phyloP scores from a whole-genome alignment of 129 eudicot species.

The Tanacetum coccineum region DNA sequence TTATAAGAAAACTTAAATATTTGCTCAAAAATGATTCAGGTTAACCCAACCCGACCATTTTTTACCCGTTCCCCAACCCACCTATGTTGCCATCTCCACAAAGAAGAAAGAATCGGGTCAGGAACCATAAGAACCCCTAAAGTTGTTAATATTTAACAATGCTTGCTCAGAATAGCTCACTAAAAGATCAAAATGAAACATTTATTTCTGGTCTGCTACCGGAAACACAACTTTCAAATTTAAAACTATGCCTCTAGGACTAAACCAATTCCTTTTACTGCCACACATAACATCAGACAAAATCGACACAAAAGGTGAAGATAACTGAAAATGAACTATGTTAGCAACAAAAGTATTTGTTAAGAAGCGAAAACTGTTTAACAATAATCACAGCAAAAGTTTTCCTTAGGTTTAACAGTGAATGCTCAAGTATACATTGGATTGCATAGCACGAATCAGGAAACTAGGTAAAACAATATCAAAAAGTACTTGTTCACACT shows the following conservation, averaged over 20 bases:
- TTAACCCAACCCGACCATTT: too few species aligned
- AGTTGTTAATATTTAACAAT: neutral
- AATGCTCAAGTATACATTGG: constrained; percentile 4
- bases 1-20: too few species aligned
- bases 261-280: neutral
- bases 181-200: neutral
- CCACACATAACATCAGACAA: neutral
- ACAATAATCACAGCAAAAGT: neutral
- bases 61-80: too few species aligned
- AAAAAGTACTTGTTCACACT: too few species aligned
- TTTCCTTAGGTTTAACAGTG: neutral
- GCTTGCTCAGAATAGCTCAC: constrained; percentile 3
- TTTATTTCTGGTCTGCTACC: neutral
- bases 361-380: neutral
- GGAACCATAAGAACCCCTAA: neutral
- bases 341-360: neutral
- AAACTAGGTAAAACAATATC: too few species aligned
- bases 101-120: too few species aligned
- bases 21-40: too few species aligned
- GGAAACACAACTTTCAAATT: neutral
- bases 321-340: constrained; percentile 6
- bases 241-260: neutral
- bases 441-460: neutral
- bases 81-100: too few species aligned
- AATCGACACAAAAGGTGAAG: neutral